Evolutionary conservation across 1,284 basidiomycete species (phyloP).

Genomic region (Stygiomarasmius scandens): DNA sequence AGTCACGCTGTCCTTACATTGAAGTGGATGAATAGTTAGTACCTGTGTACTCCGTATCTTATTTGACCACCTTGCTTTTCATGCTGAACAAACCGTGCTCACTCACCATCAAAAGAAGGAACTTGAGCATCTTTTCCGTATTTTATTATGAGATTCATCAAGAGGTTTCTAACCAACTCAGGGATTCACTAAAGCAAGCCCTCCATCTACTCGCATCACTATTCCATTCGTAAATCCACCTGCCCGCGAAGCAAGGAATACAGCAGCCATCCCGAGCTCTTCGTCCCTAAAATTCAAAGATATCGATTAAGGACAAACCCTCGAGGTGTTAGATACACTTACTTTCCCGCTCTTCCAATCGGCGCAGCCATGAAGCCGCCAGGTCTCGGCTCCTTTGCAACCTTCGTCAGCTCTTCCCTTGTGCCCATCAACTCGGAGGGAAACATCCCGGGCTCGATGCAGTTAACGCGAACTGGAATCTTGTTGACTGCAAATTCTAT

Average conservation of each 20-base stretch:
- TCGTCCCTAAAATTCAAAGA: neutral
- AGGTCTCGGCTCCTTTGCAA: neutral
- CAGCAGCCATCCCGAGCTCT: neutral
- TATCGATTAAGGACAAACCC: neutral
- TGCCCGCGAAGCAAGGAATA: neutral
- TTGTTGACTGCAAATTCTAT: constrained; percentile 49
- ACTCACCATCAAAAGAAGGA: too few relatives aligned
- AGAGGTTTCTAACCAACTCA: too few relatives aligned
- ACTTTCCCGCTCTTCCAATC: neutral
- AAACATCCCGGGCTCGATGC: constrained; percentile 47
- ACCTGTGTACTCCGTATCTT: too few relatives aligned
- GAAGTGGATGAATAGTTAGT: too few relatives aligned
- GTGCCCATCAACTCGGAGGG: constrained; percentile 48
- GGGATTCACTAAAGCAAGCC: neutral
- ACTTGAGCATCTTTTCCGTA: too few relatives aligned
- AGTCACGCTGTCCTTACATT: too few relatives aligned
- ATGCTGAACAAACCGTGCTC: too few relatives aligned
- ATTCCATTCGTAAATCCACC: neutral
- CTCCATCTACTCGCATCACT: neutral
- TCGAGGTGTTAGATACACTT: neutral
- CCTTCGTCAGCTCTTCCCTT: neutral
- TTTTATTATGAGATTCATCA: too few relatives aligned
- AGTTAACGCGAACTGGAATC: constrained; percentile 47
- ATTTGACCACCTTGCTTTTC: too few relatives aligned
- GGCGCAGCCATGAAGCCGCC: neutral